Conservation (phyloP, 73 alveolate species). For the Tetrahymena elliotti region DNA sequence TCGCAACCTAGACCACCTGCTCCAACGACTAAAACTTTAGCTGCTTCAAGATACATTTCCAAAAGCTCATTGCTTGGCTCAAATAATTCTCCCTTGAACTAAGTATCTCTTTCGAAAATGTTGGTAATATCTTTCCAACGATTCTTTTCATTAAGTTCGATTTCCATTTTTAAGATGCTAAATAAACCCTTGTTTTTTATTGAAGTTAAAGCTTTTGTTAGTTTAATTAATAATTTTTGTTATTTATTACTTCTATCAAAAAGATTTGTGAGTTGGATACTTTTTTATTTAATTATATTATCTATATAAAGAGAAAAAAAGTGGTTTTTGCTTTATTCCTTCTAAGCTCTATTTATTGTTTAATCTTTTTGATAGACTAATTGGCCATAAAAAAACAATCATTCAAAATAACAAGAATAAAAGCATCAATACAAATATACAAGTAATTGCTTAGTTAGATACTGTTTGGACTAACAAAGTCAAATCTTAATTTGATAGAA, state of each 20-base stretch:
- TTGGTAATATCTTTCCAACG: neutral
- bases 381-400: no score
- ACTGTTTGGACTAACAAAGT: neutral
- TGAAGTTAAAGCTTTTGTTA: neutral
- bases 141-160: neutral
- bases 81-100: neutral
- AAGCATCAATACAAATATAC: neutral
- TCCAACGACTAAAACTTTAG: constrained; percentile 94
- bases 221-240: neutral
- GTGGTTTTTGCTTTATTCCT: neutral
- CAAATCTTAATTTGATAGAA: neutral
- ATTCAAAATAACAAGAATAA: no score
- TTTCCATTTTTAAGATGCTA: neutral
- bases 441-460: neutral
- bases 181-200: no score
- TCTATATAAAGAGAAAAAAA: neutral
- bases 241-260: neutral
- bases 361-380: neutral
- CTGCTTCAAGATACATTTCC: neutral
- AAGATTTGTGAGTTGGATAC: neutral
- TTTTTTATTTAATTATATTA: neutral
- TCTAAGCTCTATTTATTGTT: neutral
- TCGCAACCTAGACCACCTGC: constrained; percentile 99
- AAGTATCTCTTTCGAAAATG: neutral
- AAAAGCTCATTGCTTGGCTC: neutral